phyloP scores from a whole-genome alignment of 176 grass and related monocot genomes.

The Musa acuminata region DNA sequence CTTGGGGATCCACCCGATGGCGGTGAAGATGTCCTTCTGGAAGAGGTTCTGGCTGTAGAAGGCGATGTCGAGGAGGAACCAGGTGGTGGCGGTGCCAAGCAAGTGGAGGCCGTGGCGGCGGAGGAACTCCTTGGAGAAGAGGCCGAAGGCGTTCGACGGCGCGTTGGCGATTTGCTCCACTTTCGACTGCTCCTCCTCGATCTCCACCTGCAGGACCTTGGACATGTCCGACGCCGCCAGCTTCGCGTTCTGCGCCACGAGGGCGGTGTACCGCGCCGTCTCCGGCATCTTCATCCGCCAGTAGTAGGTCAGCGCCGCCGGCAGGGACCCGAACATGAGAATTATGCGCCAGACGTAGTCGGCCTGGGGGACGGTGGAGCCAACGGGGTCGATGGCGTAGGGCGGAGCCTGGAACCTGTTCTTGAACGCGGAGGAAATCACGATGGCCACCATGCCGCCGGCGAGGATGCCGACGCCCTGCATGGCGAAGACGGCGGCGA shows the following conservation, averaged over 20 bases:
- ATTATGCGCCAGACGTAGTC: constrained; percentile 29
- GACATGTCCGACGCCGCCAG: constrained; percentile 28
- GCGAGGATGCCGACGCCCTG: constrained; percentile 33
- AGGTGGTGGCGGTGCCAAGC: constrained; percentile 27
- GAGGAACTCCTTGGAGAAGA: constrained; percentile 28
- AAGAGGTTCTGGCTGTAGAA: constrained; percentile 36
- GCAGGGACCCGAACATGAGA: constrained; percentile 26
- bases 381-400: constrained; percentile 12
- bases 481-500: constrained; percentile 39
- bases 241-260: constrained; percentile 15
- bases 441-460: constrained; percentile 23
- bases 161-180: neutral
- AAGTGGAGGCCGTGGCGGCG: constrained; percentile 20
- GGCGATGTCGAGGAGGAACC: constrained; percentile 37
- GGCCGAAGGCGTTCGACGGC: constrained; percentile 3
- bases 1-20: constrained; percentile 34
- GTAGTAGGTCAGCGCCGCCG: constrained; percentile 26
- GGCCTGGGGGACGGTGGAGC: constrained; percentile 11
- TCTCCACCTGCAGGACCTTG: constrained; percentile 27
- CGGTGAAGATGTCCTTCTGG: constrained; percentile 35
- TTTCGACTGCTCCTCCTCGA: constrained; percentile 19
- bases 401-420: neutral
- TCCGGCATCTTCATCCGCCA: constrained; percentile 30
- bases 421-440: constrained; percentile 13
- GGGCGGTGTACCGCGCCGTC: constrained; percentile 30